Evolutionary conservation across 495 filamentous ascomycete species (phyloP).

Genomic region (Amniculicola lignicola): DNA sequence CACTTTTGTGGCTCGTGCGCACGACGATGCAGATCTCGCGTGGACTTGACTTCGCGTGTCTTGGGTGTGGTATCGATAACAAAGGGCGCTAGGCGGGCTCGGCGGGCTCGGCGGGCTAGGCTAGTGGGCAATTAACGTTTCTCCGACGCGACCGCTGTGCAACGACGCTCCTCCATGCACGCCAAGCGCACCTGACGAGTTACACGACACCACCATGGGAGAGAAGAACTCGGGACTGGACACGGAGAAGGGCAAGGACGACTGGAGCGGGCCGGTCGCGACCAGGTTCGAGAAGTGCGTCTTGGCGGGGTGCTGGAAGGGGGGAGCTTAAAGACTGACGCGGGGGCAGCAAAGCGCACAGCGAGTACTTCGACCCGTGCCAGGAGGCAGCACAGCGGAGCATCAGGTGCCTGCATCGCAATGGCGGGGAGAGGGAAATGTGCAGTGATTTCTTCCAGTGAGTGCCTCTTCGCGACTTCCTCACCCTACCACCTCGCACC

Average conservation of each 20-base stretch:
- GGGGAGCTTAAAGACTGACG: too few relatives aligned
- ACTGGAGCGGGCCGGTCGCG: conserved; percentile 22
- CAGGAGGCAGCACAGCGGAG: conserved; percentile 88
- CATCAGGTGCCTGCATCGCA: conserved; percentile 81
- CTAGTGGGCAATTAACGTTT: conserved; percentile 1
- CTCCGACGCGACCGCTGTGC: conserved; percentile 5
- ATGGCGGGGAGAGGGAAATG: conserved; percentile 78
- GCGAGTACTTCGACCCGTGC: conserved; percentile 90
- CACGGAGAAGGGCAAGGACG: conserved; percentile 19
- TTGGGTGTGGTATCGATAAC: conserved; percentile 19
- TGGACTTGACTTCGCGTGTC: conserved; percentile 4
- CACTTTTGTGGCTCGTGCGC: conserved; percentile 12
- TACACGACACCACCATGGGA: background rate
- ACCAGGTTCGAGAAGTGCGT: conserved; percentile 25
- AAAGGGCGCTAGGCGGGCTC: background rate
- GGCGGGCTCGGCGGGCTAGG: too few relatives aligned
- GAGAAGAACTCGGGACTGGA: background rate
- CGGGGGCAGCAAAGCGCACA: conserved; percentile 65
- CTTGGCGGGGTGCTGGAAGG: too few relatives aligned
- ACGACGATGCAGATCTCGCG: conserved; percentile 21
- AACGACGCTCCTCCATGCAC: conserved; percentile 14
- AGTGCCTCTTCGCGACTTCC: background rate
- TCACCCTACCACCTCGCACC: background rate
- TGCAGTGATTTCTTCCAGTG: conserved; percentile 94
- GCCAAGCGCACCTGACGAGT: conserved; percentile 21